Evolutionary conservation across 169 alveolate genomes (phyloP).

Genomic region (Besnoitia besnoiti): DNA sequence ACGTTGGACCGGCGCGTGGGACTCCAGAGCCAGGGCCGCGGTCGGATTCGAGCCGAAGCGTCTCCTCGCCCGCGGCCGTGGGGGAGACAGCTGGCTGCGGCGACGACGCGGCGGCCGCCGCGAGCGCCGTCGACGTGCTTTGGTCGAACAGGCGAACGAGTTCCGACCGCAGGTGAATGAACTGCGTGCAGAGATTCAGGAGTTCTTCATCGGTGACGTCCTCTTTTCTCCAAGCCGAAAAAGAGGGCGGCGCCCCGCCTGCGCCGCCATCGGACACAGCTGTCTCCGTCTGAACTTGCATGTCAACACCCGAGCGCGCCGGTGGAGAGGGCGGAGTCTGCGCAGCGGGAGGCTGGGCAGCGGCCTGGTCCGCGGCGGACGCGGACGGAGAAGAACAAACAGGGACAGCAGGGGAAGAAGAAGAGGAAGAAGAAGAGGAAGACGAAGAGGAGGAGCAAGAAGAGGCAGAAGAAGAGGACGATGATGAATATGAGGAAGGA

Average conservation of each 20-base stretch:
- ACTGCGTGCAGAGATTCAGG: neutral
- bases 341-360: too few relatives aligned
- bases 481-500: neutral
- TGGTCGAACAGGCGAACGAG: slow-evolving; percentile 2
- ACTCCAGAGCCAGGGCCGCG: too few relatives aligned
- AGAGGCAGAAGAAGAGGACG: neutral
- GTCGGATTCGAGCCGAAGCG: too few relatives aligned
- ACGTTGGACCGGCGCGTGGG: too few relatives aligned
- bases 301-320: neutral
- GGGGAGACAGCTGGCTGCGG: too few relatives aligned
- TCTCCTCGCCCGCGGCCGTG: too few relatives aligned
- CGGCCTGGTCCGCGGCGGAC: too few relatives aligned
- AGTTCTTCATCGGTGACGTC: slow-evolving; percentile 21
- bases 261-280: neutral
- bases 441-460: neutral
- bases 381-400: neutral
- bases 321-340: neutral
- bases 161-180: slow-evolving; percentile 1
- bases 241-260: neutral
- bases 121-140: neutral
- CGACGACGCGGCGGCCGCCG: neutral
- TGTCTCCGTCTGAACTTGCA: neutral
- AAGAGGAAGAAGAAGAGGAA: neutral
- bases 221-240: neutral
- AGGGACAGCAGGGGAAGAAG: neutral